Evolutionary conservation across 495 filamentous ascomycete genomes (phyloP).

Genomic region (Lophiotrema nucula): DNA sequence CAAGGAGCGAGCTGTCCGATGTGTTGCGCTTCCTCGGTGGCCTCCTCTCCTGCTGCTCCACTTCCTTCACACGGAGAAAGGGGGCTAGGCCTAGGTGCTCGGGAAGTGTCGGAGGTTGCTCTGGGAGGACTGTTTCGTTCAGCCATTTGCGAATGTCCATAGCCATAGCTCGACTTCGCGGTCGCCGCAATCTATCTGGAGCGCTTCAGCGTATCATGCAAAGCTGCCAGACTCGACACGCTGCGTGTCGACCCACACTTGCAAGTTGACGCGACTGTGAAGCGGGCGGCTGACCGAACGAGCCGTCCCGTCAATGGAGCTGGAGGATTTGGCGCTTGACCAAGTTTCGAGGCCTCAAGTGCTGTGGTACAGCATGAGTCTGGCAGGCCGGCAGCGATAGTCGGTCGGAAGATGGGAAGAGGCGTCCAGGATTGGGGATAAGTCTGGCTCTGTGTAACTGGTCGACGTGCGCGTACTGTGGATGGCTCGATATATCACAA

Average conservation of each 20-base stretch:
- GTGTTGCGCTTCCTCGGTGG: constrained; percentile 31
- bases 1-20: constrained; percentile 42
- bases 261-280: too few relatives aligned
- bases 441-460: constrained; percentile 31
- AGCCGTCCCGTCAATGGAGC: constrained; percentile 12
- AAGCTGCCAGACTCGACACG: not conserved
- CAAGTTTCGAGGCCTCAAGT: not conserved
- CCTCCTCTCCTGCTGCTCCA: constrained; percentile 3
- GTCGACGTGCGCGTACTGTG: not conserved
- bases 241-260: not conserved
- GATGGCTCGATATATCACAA: constrained; percentile 18
- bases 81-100: constrained; percentile 13
- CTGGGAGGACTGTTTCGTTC: constrained; percentile 20
- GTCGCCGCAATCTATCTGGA: too few relatives aligned
- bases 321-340: not conserved
- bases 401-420: constrained; percentile 11
- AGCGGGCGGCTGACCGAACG: constrained; percentile 26
- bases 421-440: not conserved
- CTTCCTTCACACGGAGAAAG: constrained; percentile 16
- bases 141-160: constrained; percentile 35
- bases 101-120: constrained; percentile 21
- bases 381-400: constrained; percentile 8
- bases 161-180: not conserved
- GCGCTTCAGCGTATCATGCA: not conserved
- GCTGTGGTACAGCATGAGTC: constrained; percentile 27